Evolutionary conservation across 192 early-diverging fungal species (phyloP).

Genomic region (Funneliformis mosseae): DNA sequence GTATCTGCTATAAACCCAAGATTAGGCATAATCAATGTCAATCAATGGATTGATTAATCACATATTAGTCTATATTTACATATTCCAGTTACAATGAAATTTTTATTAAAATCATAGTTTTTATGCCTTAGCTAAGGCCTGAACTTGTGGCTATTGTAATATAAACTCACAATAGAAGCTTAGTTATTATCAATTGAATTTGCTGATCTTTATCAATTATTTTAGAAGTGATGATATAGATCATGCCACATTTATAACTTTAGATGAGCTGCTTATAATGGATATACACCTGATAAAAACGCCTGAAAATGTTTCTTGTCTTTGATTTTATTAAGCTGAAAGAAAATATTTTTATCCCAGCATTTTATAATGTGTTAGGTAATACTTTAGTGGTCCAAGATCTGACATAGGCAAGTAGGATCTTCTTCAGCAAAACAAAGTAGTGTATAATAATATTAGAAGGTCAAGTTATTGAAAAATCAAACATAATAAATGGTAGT

Average conservation of each 20-base stretch:
- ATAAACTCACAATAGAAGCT: too few species aligned
- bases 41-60: too few species aligned
- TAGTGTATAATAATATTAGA: slow-evolving; percentile 88
- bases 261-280: slow-evolving; percentile 69
- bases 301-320: slow-evolving; percentile 81
- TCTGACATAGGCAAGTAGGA: slow-evolving; percentile 80
- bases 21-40: too few species aligned
- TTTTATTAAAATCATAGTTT: too few species aligned
- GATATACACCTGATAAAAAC: slow-evolving; percentile 60
- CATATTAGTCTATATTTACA: too few species aligned
- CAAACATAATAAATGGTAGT: too few species aligned
- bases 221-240: slow-evolving; percentile 71
- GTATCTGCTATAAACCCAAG: too few species aligned
- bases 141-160: too few species aligned
- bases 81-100: too few species aligned
- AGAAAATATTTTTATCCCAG: slow-evolving; percentile 71
- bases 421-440: slow-evolving; percentile 78
- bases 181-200: too few species aligned
- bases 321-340: slow-evolving; percentile 89
- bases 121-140: too few species aligned
- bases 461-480: slow-evolving; percentile 94
- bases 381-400: slow-evolving; percentile 89
- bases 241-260: slow-evolving; percentile 70
- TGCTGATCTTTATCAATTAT: too few species aligned
- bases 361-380: slow-evolving; percentile 67